These are phyloP conservation scores for Punica granatum DNA, from an alignment of 345 rosid species.

Conservation along the genomic window DNA sequence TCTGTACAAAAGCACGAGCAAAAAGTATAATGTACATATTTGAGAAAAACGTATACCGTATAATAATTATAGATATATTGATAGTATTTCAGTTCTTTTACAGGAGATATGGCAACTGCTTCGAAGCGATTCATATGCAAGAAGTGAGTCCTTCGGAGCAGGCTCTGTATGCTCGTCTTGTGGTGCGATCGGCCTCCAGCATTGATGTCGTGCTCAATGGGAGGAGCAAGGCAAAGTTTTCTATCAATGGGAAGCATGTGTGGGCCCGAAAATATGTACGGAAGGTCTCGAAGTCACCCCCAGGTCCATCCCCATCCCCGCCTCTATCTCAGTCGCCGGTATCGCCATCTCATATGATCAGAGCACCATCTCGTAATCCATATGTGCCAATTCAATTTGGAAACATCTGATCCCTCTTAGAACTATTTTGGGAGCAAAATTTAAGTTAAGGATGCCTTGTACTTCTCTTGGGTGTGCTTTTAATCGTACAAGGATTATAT, in stretches of 20 bases:
- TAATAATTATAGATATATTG: too few species aligned
- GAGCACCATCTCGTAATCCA: neutral
- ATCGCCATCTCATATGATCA: neutral
- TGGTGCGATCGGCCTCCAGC: conserved; percentile 20
- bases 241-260: conserved; percentile 69
- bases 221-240: conserved; percentile 38
- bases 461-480: too few species aligned
- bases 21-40: too few species aligned
- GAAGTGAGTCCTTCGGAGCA: conserved; percentile 31
- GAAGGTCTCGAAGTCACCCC: conserved; percentile 9
- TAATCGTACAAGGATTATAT: too few species aligned
- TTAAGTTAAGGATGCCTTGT: too few species aligned
- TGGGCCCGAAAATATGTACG: conserved; percentile 47
- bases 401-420: neutral
- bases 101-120: conserved; percentile 50
- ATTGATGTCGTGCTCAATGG: conserved; percentile 26
- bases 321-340: conserved; percentile 1
- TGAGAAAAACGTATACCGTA: too few species aligned
- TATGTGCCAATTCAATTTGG: neutral
- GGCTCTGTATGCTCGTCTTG: conserved; percentile 44
- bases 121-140: conserved; percentile 48
- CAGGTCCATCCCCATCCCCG: neutral
- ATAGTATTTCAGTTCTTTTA: neutral
- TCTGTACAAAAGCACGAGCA: too few species aligned
- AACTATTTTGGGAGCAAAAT: neutral